These are phyloP conservation scores for Blastobotrys capitulatus DNA, from an alignment of 1,139 yeast species.

Conservation along the genomic window DNA sequence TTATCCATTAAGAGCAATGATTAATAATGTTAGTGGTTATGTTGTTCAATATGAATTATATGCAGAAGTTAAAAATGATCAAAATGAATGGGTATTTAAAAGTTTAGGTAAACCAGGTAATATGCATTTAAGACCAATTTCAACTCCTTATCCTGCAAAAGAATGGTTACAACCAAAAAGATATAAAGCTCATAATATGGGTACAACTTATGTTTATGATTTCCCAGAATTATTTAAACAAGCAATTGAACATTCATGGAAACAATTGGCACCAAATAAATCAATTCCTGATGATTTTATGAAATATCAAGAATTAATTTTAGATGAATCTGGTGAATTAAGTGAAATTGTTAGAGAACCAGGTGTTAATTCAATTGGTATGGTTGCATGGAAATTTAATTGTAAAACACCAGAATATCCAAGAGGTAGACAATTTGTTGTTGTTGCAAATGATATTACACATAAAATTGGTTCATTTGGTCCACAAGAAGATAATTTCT, in stretches of 20 bases:
- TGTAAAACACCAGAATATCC: conserved; percentile 98
- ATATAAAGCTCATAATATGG: conserved; percentile 97
- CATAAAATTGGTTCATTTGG: conserved; percentile 98
- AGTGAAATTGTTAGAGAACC: conserved; percentile 93
- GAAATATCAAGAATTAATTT: conserved; percentile 71
- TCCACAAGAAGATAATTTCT: conserved; percentile 91
- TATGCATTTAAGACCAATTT: conserved; percentile 94
- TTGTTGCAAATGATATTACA: conserved; percentile 95
- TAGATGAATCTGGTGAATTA: conserved; percentile 64
- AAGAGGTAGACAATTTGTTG: conserved; percentile 84
- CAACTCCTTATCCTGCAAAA: conserved; percentile 95
- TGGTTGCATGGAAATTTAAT: conserved; percentile 91
- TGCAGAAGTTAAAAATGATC: conserved; percentile 85
- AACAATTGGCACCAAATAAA: conserved; percentile 38
- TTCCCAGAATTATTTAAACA: conserved; percentile 98
- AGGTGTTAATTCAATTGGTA: conserved; percentile 91
- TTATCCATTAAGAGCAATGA: conserved; percentile 93
- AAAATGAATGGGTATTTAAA: conserved; percentile 96
- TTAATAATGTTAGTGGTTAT: conserved; percentile 93
- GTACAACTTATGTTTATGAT: conserved; percentile 95
- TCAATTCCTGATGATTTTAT: conserved; percentile 77
- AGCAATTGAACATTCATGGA: conserved; percentile 84
- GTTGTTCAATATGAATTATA: conserved; percentile 94
- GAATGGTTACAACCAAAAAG: conserved; percentile 98
- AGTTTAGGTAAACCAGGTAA: conserved; percentile 82